These are phyloP conservation scores for Cytospora piceicola DNA, from an alignment of 2,329 filamentous ascomycete species.

Conservation along the genomic window DNA sequence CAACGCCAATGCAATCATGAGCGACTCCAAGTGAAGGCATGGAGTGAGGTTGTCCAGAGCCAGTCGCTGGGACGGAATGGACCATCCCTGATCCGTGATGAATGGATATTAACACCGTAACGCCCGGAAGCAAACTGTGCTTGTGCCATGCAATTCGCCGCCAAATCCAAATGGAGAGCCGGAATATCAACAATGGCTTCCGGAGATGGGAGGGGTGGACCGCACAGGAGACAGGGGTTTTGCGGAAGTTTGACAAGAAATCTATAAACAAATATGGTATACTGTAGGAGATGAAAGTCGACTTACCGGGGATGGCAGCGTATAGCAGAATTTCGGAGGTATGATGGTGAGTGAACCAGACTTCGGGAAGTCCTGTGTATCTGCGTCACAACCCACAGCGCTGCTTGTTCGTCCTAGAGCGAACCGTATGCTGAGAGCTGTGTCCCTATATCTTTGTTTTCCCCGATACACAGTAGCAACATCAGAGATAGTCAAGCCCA, in stretches of 20 bases:
- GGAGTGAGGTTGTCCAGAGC: constrained; percentile 17
- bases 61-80: constrained; percentile 16
- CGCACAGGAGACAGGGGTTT: constrained; percentile 20
- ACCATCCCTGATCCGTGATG: constrained; percentile 4
- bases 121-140: background rate
- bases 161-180: constrained; percentile 17
- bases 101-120: constrained; percentile 13
- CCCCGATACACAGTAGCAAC: background rate
- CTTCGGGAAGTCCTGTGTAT: constrained; percentile 15
- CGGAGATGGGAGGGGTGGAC: constrained; percentile 3
- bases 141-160: constrained; percentile 6
- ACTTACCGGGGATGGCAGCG: constrained; percentile 14
- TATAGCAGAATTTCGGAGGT: constrained; percentile 6
- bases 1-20: constrained; percentile 9
- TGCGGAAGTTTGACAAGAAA: constrained; percentile 4
- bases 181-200: constrained; percentile 9
- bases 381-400: constrained; percentile 13
- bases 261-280: constrained; percentile 9
- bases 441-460: background rate
- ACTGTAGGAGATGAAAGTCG: constrained; percentile 19
- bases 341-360: constrained; percentile 16
- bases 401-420: background rate
- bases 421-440: background rate
- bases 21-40: constrained; percentile 2
- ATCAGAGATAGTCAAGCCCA: background rate